A percentile compares a stretch with the other conserved stretches of the same genome.
phyloP scores from a whole-genome alignment of 2,329 filamentous ascomycete genomes.

The Botrytis fragariae region DNA sequence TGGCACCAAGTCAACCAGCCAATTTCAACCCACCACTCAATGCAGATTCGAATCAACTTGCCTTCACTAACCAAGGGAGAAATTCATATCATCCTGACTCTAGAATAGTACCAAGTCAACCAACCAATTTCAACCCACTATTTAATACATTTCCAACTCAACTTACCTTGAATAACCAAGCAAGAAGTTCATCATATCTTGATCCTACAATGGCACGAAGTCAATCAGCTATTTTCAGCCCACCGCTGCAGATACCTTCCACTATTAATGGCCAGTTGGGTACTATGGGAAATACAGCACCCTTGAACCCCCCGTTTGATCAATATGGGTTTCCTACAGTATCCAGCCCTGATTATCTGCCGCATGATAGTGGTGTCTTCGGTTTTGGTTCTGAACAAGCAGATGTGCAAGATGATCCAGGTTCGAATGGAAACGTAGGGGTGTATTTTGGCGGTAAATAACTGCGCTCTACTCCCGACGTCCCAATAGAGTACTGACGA shows the following conservation, averaged over 20 bases:
- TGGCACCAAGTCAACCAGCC: no score
- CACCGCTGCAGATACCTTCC: neutral
- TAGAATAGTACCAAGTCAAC: neutral
- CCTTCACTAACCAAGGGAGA: neutral
- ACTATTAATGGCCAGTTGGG: no score
- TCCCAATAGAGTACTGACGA: neutral
- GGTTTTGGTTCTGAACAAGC: neutral
- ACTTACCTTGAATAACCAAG: no score
- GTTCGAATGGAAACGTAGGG: neutral
- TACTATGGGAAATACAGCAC: neutral
- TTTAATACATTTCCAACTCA: no score
- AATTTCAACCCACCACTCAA: no score
- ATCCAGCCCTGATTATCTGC: neutral
- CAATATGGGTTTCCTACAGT: neutral
- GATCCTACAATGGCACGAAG: no score
- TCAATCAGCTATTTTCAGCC: no score
- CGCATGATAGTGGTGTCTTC: neutral
- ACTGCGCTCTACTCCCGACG: neutral
- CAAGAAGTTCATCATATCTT: rapidly evolving
- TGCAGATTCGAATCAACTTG: rapidly evolving
- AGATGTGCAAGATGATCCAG: neutral
- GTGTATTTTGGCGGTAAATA: neutral
- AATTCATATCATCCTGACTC: rapidly evolving
- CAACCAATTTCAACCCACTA: no score
- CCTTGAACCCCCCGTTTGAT: neutral